Percentiles rank a stretch among this genome's conserved stretches.
These are phyloP conservation scores for Canavalia gladiata DNA, from an alignment of 306 rosid species.

Conservation along the genomic window DNA sequence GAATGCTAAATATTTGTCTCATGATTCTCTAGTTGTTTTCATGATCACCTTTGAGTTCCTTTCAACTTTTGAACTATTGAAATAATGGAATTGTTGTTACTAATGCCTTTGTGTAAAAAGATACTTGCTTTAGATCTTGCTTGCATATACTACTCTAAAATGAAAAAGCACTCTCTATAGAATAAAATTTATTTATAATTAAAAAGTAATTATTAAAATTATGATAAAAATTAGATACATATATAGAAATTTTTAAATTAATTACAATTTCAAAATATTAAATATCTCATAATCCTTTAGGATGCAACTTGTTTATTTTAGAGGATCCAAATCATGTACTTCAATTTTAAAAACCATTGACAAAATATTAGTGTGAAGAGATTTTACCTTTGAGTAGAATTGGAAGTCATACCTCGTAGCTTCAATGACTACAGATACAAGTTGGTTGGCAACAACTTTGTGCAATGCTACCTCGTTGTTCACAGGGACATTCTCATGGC, in stretches of 20 bases:
- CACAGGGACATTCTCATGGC: constrained; percentile 53
- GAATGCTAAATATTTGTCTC: too few relatives aligned
- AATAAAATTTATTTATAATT: too few relatives aligned
- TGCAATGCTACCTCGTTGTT: constrained; percentile 58
- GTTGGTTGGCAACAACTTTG: constrained; percentile 63
- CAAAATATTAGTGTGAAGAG: not conserved
- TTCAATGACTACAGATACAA: constrained; percentile 62
- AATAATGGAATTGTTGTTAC: constrained; percentile 1
- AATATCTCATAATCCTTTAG: too few relatives aligned
- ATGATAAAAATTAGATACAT: too few relatives aligned
- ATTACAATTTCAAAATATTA: too few relatives aligned
- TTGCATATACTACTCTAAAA: constrained; percentile 49
- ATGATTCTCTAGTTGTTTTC: too few relatives aligned
- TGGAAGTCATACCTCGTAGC: constrained; percentile 58
- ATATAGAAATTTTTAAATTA: too few relatives aligned
- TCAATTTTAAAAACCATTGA: not conserved
- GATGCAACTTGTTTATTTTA: too few relatives aligned
- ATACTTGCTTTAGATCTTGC: constrained; percentile 62
- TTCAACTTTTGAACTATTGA: not conserved
- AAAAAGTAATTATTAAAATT: too few relatives aligned
- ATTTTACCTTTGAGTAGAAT: constrained; percentile 61
- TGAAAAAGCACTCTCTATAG: too few relatives aligned
- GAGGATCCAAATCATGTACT: not conserved
- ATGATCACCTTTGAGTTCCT: constrained; percentile 11
- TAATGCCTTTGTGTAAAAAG: constrained; percentile 18